Base-by-base conservation (phyloP, 306 rosid species). In the Benincasa hispida region DNA sequence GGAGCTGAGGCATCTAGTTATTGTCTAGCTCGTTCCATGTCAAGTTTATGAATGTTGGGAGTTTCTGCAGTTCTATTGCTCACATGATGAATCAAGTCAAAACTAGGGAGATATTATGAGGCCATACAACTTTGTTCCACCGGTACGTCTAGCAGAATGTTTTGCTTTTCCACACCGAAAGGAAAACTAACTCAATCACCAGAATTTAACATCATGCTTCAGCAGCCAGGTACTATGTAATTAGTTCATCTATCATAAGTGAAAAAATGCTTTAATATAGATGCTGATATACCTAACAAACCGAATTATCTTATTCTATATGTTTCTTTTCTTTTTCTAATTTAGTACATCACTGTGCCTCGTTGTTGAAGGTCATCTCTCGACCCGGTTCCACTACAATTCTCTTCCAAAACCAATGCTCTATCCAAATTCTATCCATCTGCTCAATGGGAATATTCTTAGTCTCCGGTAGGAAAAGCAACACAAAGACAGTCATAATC, bases 351-450 rank as follows among this genome's bases (percentile, higher is more conserved):
- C 35, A 22, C 8, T 59, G 17, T 59, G 19, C 35, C 19, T 59
- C n/a, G 22, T 15, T 6, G 6, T 5, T 15, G 68, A 61, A 11
- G 63, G 25, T 7, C 7, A 6, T 53, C 34, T 70, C 77, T 17
- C 17, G 37, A 25, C 77, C 35, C 10, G 18, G 50, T 72, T 77
- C 81, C 63, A 79, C 85, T 21, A 89, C 84, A 72, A 87, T 28
- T 54, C 81, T 84, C 76, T 84, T 86, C 95, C 90, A 90, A 86
- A 86, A 86, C 79, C 86, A 83, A 42, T 88, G 92, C 32, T 85
- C 80, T 54, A 50, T 77, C 92, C 95, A 90, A n/a, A 90, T 85
- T 10, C 15, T 74, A 14, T 90, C 89, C 94, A 90, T 90, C 77
- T 85, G 82, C 66, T 90, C 92, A 48, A 90, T 81, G 0, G 94